These are phyloP conservation scores for Rhodotorula taiwanensis DNA, from an alignment of 768 basidiomycete species.

Conservation along the genomic window DNA sequence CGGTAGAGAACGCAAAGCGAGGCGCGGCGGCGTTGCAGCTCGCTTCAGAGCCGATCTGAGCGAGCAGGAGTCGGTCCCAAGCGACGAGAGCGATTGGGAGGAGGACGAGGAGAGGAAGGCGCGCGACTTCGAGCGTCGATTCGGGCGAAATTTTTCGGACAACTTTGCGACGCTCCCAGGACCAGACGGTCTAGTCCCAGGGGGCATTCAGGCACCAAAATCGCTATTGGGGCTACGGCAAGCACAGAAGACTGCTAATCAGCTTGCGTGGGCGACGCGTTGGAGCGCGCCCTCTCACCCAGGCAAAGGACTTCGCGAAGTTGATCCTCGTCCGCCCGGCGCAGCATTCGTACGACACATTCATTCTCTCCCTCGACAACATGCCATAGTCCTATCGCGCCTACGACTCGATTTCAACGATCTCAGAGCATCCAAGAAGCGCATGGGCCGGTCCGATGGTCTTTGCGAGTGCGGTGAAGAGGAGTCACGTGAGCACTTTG, in stretches of 20 bases:
- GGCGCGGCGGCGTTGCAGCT: neutral
- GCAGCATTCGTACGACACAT: neutral
- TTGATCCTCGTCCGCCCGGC: neutral
- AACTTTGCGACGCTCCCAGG: too few relatives aligned
- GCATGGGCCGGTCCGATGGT: neutral
- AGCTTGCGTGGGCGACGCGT: too few relatives aligned
- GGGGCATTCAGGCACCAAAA: too few relatives aligned
- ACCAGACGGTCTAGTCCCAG: too few relatives aligned
- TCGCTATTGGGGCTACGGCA: too few relatives aligned
- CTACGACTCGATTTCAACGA: neutral
- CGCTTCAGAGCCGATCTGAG: neutral
- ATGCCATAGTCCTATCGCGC: neutral
- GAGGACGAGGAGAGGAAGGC: neutral
- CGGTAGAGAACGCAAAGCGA: neutral
- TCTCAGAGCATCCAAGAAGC: neutral
- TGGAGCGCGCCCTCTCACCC: too few relatives aligned
- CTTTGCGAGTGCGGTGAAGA: neutral
- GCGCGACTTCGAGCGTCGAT: neutral
- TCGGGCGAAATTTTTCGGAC: neutral
- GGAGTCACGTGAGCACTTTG: neutral
- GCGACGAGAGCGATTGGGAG: neutral
- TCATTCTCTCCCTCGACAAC: neutral
- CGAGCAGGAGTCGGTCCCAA: neutral
- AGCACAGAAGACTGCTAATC: too few relatives aligned
- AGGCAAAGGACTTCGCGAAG: neutral